Evolutionary conservation across 2,329 filamentous ascomycete species (phyloP), one percentile per base, ranked within the genome.

Genomic region (Xylariaceae sp.): DNA sequence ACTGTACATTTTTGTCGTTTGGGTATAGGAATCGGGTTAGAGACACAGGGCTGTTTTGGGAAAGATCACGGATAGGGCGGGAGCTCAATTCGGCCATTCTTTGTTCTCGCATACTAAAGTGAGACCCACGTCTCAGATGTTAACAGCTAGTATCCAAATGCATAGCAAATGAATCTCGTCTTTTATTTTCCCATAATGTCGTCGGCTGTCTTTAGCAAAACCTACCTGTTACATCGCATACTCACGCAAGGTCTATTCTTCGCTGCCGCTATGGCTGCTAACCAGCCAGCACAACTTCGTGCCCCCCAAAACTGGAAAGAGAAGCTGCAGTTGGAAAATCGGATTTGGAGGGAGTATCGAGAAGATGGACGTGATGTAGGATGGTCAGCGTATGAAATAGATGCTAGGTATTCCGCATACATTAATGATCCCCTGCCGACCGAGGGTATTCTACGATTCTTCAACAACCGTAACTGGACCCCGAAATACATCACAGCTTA

Each of bases 51-150:
- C 36, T 44, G 54, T 23, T 58, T 53, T 44, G n/a, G 54, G 29
- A 33, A 48, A 11, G 17, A 34, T 33, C 19, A 29, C 17, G 21
- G 17, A 39, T 26, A 12, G n/a, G 26, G 41, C 23, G 7, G 21
- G n/a, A 41, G n/a, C 16, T 6, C n/a, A 12, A 11, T 11, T 48
- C 34, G 56, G 45, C 56, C 6, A 8, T 48, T 17, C 46, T 55
- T 59, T 59, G 44, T 58, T 23, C 34, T 29, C 9, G 9, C n/a
- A 31, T 33, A 12, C 5, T 28, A 34, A 36, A 23, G 21, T 40
- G 39, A 50, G 26, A 50, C 39, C 19, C 11, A 26, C 12, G n/a
- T n/a, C 19, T 24, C 40, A 24, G 37, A 40, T 40, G 19, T 24
- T 23, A 24, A 40, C 26, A 36, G n/a, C 31, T 17, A 26, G 33